Evolutionary conservation across 768 basidiomycete species (phyloP).

Genomic region (Hortiboletus campestris): DNA sequence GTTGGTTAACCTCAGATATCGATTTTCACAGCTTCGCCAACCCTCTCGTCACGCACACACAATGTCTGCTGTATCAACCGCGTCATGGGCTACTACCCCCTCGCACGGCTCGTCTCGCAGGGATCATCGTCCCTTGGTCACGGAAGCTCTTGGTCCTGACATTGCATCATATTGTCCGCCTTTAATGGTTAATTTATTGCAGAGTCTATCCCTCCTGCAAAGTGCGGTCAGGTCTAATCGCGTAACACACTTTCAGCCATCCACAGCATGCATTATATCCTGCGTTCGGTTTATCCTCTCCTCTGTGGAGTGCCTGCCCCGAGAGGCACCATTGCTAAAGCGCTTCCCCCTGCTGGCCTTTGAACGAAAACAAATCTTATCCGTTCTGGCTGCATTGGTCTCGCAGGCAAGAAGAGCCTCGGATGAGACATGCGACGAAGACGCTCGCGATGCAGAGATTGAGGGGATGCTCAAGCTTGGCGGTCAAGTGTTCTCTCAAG

Average conservation of each 20-base stretch:
- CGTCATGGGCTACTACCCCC: conserved; percentile 52
- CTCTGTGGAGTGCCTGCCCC: conserved; percentile 78
- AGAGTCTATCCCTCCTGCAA: conserved; percentile 82
- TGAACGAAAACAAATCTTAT: conserved; percentile 80
- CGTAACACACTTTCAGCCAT: conserved; percentile 84
- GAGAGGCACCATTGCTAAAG: conserved; percentile 73
- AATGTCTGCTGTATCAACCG: conserved; percentile 49
- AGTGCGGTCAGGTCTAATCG: conserved; percentile 79
- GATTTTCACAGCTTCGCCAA: conserved; percentile 29
- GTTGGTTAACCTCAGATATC: not conserved
- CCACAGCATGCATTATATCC: conserved; percentile 92
- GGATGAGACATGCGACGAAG: conserved; percentile 43
- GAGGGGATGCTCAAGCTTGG: conserved; percentile 79
- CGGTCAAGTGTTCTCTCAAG: conserved; percentile 76
- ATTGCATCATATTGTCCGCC: conserved; percentile 68
- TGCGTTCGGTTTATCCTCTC: conserved; percentile 86
- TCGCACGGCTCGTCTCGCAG: conserved; percentile 38
- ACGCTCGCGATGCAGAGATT: conserved; percentile 53
- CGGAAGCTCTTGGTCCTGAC: conserved; percentile 47
- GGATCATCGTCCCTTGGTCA: conserved; percentile 44
- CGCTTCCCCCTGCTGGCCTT: conserved; percentile 63
- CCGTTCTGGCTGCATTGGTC: conserved; percentile 79
- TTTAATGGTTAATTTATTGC: conserved; percentile 80
- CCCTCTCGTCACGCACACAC: conserved; percentile 48
- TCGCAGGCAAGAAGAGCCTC: conserved; percentile 71